Percentiles rank a stretch among this genome's conserved stretches.
These are phyloP conservation scores for Combretum micranthum DNA, from an alignment of 345 rosid genomes.

Conservation along the genomic window DNA sequence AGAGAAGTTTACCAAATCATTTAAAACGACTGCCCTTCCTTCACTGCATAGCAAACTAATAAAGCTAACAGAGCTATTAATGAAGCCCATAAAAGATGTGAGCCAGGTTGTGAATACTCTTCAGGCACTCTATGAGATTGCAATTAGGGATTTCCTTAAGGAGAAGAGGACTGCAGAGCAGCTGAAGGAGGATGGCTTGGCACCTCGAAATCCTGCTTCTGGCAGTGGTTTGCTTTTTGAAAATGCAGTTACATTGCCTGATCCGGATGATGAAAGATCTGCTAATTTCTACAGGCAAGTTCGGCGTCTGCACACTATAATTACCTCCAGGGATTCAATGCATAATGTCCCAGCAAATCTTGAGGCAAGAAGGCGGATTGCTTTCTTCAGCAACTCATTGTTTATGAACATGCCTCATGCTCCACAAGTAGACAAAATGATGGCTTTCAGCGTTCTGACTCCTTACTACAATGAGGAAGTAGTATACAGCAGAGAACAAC, in stretches of 20 bases:
- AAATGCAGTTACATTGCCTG: slow-evolving; percentile 72
- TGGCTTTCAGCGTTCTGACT: slow-evolving; percentile 92
- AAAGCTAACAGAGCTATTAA: slow-evolving; percentile 56
- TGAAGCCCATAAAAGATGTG: slow-evolving; percentile 43
- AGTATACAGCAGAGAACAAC: slow-evolving; percentile 80
- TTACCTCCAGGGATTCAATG: slow-evolving; percentile 90
- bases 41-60: slow-evolving; percentile 61
- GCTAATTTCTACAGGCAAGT: slow-evolving; percentile 63
- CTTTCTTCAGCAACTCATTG: slow-evolving; percentile 93
- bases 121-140: slow-evolving; percentile 91
- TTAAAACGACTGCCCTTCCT: slow-evolving; percentile 65
- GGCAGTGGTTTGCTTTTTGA: slow-evolving; percentile 68
- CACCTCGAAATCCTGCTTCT: slow-evolving; percentile 69
- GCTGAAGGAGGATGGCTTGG: slow-evolving; percentile 64
- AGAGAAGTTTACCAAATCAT: slow-evolving; percentile 74
- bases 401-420: slow-evolving; percentile 99
- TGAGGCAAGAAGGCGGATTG: slow-evolving; percentile 92
- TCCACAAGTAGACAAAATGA: slow-evolving; percentile 98
- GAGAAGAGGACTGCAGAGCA: slow-evolving; percentile 59
- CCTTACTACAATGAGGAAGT: slow-evolving; percentile 95
- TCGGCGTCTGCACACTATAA: slow-evolving; percentile 81
- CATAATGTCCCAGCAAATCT: slow-evolving; percentile 71
- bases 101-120: slow-evolving; percentile 68
- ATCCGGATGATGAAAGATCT: slow-evolving; percentile 42
- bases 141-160: slow-evolving; percentile 62